Percentiles rank a stretch among this genome's conserved stretches.
phyloP scores from a whole-genome alignment of 2,329 filamentous ascomycete species.

The Calonectria pseudoturangicola region DNA sequence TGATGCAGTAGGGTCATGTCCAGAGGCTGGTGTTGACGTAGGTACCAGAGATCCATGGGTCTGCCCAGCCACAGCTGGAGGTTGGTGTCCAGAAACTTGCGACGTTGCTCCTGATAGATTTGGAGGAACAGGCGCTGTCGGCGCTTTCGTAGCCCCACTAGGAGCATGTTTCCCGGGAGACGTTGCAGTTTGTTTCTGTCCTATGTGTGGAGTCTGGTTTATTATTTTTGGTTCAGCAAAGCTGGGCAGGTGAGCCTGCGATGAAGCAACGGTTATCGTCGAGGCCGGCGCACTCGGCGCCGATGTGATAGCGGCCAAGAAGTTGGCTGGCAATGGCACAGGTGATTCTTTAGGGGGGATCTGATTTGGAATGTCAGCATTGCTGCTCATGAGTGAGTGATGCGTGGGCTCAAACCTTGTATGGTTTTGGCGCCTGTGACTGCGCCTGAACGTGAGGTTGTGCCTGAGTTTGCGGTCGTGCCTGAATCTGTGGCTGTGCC shows the following conservation, averaged over 20 bases:
- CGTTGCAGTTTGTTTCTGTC: conserved; percentile 39
- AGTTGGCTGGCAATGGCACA: conserved; percentile 66
- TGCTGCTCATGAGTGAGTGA: conserved; percentile 45
- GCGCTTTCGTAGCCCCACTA: conserved; percentile 40
- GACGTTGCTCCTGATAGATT: conserved; percentile 46
- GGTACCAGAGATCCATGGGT: not conserved
- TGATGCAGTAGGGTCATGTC: not conserved
- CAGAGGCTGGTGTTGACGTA: not conserved
- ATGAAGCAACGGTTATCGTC: conserved; percentile 40
- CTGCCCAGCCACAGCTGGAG: not conserved
- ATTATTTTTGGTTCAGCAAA: conserved; percentile 28
- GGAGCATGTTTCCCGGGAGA: conserved; percentile 32
- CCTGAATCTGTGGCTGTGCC: no score
- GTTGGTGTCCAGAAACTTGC: not conserved
- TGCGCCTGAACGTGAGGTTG: no score
- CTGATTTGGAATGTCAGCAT: conserved; percentile 56
- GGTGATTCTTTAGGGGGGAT: conserved; percentile 65
- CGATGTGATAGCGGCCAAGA: conserved; percentile 63
- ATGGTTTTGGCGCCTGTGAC: conserved; percentile 52
- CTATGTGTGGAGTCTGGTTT: conserved; percentile 15
- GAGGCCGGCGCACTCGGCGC: conserved; percentile 48
- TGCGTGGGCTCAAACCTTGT: conserved; percentile 58
- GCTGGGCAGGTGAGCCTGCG: conserved; percentile 36
- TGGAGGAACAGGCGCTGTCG: conserved; percentile 59
- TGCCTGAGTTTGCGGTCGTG: no score